phyloP scores from a whole-genome alignment of 2,329 filamentous ascomycete genomes.

The Colletotrichum zoysiae region DNA sequence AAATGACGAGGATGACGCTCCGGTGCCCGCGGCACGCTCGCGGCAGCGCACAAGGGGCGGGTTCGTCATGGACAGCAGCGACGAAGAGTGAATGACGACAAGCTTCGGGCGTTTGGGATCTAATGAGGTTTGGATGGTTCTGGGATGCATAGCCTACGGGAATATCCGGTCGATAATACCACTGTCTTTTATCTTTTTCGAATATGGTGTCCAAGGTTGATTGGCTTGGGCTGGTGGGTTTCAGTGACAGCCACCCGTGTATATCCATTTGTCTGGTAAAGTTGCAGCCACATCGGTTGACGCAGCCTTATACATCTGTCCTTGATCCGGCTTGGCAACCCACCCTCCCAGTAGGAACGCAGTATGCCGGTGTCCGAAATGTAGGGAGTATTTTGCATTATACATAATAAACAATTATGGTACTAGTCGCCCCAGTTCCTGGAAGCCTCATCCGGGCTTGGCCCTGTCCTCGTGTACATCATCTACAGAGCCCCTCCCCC shows the following conservation, averaged over 20 bases:
- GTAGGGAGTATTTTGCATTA: background rate
- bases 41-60: slow-evolving; percentile 63
- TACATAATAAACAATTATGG: background rate
- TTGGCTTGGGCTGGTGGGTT: background rate
- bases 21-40: slow-evolving; percentile 51
- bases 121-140: background rate
- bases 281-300: background rate
- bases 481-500: background rate
- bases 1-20: slow-evolving; percentile 55
- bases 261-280: background rate
- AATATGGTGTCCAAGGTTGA: too few species aligned
- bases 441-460: background rate
- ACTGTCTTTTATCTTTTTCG: slow-evolving; percentile 1
- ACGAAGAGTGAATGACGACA: slow-evolving; percentile 58
- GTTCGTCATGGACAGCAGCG: slow-evolving; percentile 71
- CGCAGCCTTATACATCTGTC: too few species aligned
- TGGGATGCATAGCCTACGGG: slow-evolving; percentile 33
- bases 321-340: background rate
- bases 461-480: background rate
- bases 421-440: background rate
- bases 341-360: background rate
- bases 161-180: slow-evolving; percentile 12
- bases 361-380: background rate
- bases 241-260: background rate
- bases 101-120: slow-evolving; percentile 20